Evolutionary conservation across 1,284 basidiomycete species (phyloP), one percentile per base, ranked within the genome.

Genomic region (Meira nashicola): DNA sequence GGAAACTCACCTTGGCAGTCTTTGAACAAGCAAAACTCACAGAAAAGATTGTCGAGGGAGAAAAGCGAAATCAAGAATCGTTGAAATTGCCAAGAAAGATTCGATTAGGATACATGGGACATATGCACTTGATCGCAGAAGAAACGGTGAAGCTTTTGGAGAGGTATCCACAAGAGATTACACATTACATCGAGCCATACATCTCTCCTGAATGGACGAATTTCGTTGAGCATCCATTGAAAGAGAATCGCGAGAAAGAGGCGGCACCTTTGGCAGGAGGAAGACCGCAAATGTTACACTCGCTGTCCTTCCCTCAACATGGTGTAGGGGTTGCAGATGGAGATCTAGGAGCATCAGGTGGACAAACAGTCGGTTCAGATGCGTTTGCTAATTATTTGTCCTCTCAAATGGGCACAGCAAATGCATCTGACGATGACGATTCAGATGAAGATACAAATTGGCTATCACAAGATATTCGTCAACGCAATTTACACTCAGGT

Each of bases 101-200:
- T 28, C 70, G 76, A 12, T 62, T 78, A 3, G 92, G 93, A 1
- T 95, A 91, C 80, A 98, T 98, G 94, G 94, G 94, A 0, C 93
- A 98, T 77, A 84, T 98, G 46, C 89, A 89, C 11, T 85, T 97
- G 63, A 92, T 99, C 65, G 87, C 90, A 0, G 91, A 93, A 77
- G 91, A 93, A 71, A 87, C 92, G 12, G 86, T 92, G 72, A 85
- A 85, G 60, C 86, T 90, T 6, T 82, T 94, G 41, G 87, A 92
- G 49, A 86, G 89, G 49, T 93, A 91, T 80, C 91, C 92, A 7
- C 46, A 64, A 19, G 66, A 70, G 44, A 38, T 59, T 3, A 54
- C n/a, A 21, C 19, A 38, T 2, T n/a, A 49, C 37, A 60, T 77
- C n/a, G 66, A 63, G 10, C 49, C 60, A 19, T 55, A 60, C 1